Percentiles rank a stretch among this genome's conserved stretches.
phyloP scores from a whole-genome alignment of 305 asterid species.

The Solanum hybrid region DNA sequence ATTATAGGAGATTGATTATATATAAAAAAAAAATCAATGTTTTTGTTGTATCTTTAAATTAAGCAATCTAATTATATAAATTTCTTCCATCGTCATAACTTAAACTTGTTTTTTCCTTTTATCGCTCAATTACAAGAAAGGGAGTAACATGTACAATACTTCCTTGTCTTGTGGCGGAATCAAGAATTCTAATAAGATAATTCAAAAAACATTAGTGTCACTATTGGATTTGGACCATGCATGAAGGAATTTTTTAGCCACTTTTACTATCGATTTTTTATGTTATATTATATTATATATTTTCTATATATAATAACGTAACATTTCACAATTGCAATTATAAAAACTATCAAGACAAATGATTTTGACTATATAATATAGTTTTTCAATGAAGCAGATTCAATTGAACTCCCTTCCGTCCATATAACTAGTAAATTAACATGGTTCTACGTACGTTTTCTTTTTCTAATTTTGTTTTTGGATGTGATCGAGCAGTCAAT shows the following conservation, averaged over 20 bases:
- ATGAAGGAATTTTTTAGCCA: neutral
- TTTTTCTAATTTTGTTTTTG: too few species aligned
- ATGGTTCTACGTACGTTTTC: neutral
- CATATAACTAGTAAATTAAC: neutral
- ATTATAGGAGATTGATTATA: neutral
- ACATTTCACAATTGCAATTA: too few species aligned
- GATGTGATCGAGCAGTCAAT: conserved; percentile 26
- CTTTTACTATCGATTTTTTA: too few species aligned
- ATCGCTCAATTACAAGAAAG: neutral
- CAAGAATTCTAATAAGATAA: neutral
- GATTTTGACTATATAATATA: neutral
- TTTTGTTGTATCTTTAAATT: neutral
- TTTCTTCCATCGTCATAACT: neutral
- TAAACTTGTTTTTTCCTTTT: neutral
- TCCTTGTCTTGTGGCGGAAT: neutral
- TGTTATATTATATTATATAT: too few species aligned
- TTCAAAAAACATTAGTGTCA: too few species aligned
- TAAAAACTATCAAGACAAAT: too few species aligned
- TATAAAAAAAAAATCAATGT: too few species aligned
- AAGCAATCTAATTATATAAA: neutral
- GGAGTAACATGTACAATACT: too few species aligned
- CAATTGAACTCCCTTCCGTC: neutral
- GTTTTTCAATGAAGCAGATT: neutral
- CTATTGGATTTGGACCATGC: too few species aligned
- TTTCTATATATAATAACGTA: too few species aligned